A percentile compares a stretch with the other conserved stretches of the same genome.
phyloP scores from a whole-genome alignment of 208 protist species.

The Endotrypanum monterogeii region DNA sequence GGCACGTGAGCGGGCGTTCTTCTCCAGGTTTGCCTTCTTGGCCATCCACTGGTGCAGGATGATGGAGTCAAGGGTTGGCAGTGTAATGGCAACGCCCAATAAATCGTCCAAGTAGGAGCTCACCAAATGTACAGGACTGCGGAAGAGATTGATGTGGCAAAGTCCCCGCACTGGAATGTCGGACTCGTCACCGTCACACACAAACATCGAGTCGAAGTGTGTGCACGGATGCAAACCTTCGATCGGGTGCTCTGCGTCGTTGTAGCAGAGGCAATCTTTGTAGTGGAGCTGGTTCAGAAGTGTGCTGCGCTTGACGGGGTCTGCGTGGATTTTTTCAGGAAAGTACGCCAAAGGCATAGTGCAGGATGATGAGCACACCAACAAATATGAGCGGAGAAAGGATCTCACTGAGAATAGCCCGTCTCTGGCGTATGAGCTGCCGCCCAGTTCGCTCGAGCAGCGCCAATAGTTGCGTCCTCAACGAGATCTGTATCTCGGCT shows the following conservation, averaged over 20 bases:
- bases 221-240: constrained; percentile 27
- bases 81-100: constrained; percentile 21
- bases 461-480: constrained; percentile 32
- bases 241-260: constrained; percentile 32
- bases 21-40: constrained; percentile 38
- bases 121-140: constrained; percentile 7
- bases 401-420: constrained; percentile 37
- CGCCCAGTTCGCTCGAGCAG: constrained; percentile 41
- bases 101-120: constrained; percentile 31
- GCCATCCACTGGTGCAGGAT: constrained; percentile 70
- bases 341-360: constrained; percentile 39
- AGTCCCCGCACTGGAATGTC: constrained; percentile 44
- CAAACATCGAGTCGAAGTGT: neutral
- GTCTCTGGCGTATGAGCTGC: constrained; percentile 37
- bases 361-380: constrained; percentile 40
- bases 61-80: constrained; percentile 54
- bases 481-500: constrained; percentile 3
- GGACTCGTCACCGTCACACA: constrained; percentile 37
- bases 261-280: constrained; percentile 32
- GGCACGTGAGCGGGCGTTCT: constrained; percentile 16
- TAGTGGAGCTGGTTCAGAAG: constrained; percentile 31
- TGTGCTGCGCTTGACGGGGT: neutral
- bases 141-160: constrained; percentile 30
- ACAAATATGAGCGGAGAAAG: constrained; percentile 56
- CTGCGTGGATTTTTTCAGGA: constrained; percentile 9